Evolutionary conservation across 2,329 filamentous ascomycete species (phyloP), one percentile per base, ranked within the genome.

Genomic region (Ploettnerulaceae sp.): DNA sequence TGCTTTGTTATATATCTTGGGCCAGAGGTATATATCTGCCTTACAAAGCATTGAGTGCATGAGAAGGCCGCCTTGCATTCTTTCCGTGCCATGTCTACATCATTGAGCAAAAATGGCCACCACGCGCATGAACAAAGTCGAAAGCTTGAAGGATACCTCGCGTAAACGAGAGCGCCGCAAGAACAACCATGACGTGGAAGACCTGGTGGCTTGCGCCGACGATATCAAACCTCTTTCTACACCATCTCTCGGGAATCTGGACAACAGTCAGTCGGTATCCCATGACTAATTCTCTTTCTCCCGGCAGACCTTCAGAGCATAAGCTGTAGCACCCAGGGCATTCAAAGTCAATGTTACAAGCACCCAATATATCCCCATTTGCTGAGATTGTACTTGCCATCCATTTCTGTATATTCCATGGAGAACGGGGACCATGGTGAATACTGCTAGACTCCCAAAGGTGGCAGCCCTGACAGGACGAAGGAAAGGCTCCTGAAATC

Each of bases 161-260:
- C 14, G 62, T 61, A 39, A 67, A 67, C 3, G 63, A 58, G 12
- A 71, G 46, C 1, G 65, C 67, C 2, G 70, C 72, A 8, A 66
- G 57, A 14, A 74, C 57, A 11, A 75, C 71, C 49, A 69, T 62
- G 2, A 73, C 50, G 47, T 76, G 72, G 60, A 76, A 69, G 17
- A 73, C 57, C 57, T 76, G 70, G 55, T 76, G 72, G 45, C 69
- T 72, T 1, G 69, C 64, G 1, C 71, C 72, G 15, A 69, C 61
- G 1, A 75, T 56, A 48, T 76, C 72, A 39, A 74, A 75, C 2
- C 46, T 60, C 11, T 64, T 61, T 2, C 68, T 70, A 31, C 60
- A 68, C 62, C 67, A 70, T 38, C 61, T 60, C 53, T 74, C 71
- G 0, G 72, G 71, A 11, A 73, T 60, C 67, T 71, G 37, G 25